Evolutionary conservation across 2,329 filamentous ascomycete genomes (phyloP).

Genomic region (Trichoderma aggressivum): DNA sequence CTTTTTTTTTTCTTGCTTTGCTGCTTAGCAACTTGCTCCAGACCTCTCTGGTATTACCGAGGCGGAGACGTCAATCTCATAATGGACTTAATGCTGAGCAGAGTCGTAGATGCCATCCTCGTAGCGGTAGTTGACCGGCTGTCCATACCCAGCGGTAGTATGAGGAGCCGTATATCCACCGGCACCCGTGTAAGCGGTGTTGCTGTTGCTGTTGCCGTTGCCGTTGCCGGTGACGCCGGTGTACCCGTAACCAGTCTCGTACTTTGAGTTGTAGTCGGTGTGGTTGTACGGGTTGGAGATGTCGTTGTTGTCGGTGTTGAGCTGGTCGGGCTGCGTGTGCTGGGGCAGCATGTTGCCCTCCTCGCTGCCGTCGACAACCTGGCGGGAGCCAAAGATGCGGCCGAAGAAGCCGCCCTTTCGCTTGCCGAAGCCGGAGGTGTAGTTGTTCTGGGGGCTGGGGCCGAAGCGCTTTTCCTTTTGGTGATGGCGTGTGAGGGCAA

Average conservation of each 20-base stretch:
- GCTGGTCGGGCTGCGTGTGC: constrained; percentile 40
- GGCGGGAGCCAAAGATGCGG: constrained; percentile 34
- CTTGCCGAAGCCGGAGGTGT: constrained; percentile 54
- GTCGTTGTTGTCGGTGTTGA: constrained; percentile 38
- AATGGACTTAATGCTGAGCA: constrained; percentile 13
- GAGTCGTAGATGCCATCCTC: constrained; percentile 38
- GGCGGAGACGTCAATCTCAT: not conserved
- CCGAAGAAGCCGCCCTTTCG: constrained; percentile 31
- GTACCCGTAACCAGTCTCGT: constrained; percentile 28
- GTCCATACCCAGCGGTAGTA: constrained; percentile 15
- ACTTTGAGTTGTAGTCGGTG: constrained; percentile 27
- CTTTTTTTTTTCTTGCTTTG: not conserved
- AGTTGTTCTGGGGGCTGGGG: constrained; percentile 47
- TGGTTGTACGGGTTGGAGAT: constrained; percentile 27
- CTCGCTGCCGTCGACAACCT: constrained; percentile 22
- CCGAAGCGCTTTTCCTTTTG: constrained; percentile 71
- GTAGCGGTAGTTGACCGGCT: constrained; percentile 33
- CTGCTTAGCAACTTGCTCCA: not conserved
- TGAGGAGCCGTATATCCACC: constrained; percentile 4
- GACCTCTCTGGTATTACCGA: not conserved
- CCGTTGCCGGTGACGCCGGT: not conserved
- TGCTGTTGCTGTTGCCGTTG: not conserved
- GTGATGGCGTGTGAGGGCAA: constrained; percentile 66
- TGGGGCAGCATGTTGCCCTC: constrained; percentile 36
- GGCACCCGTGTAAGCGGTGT: constrained; percentile 1